These are phyloP conservation scores for Byssothecium circinans DNA, from an alignment of 2,329 filamentous ascomycete genomes.

Conservation along the genomic window DNA sequence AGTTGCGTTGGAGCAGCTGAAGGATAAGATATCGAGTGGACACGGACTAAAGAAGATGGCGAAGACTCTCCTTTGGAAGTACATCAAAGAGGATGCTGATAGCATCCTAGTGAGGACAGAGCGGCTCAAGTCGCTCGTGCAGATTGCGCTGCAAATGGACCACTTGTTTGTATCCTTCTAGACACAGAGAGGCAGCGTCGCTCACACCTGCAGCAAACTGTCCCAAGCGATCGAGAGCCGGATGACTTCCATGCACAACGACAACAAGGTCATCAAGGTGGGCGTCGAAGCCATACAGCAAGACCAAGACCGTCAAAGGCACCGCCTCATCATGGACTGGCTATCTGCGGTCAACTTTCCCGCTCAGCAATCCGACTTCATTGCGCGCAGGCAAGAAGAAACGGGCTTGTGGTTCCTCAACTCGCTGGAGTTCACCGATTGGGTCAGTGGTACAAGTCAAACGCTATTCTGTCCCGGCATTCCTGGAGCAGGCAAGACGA, in stretches of 20 bases:
- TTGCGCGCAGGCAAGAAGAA: slow-evolving; percentile 38
- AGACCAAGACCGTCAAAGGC: slow-evolving; percentile 3
- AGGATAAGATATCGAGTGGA: slow-evolving; percentile 2
- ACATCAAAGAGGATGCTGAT: slow-evolving; percentile 3
- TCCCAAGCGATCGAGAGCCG: slow-evolving; percentile 1
- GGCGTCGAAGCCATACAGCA: not conserved
- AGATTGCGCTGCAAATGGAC: slow-evolving; percentile 6
- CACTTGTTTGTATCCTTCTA: slow-evolving; percentile 2
- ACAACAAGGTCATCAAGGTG: not conserved
- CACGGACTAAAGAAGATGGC: slow-evolving; percentile 2
- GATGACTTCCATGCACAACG: not conserved
- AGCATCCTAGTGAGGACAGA: slow-evolving; percentile 4
- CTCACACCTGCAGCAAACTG: slow-evolving; percentile 3
- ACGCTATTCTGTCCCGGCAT: too few species aligned
- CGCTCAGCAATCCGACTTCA: slow-evolving; percentile 44
- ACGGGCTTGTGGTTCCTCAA: slow-evolving; percentile 53
- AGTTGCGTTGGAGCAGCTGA: slow-evolving; percentile 16
- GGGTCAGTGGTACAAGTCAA: slow-evolving; percentile 8
- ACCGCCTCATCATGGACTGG: slow-evolving; percentile 33
- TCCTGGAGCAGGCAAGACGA: slow-evolving; percentile 54
- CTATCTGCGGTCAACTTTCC: slow-evolving; percentile 42
- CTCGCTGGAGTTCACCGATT: slow-evolving; percentile 23
- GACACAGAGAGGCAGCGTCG: not conserved
- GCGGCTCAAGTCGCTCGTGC: slow-evolving; percentile 3
- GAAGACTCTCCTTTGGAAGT: not conserved